Evolutionary conservation across 2,329 filamentous ascomycete genomes (phyloP).

Genomic region (Zarea fungicola): DNA sequence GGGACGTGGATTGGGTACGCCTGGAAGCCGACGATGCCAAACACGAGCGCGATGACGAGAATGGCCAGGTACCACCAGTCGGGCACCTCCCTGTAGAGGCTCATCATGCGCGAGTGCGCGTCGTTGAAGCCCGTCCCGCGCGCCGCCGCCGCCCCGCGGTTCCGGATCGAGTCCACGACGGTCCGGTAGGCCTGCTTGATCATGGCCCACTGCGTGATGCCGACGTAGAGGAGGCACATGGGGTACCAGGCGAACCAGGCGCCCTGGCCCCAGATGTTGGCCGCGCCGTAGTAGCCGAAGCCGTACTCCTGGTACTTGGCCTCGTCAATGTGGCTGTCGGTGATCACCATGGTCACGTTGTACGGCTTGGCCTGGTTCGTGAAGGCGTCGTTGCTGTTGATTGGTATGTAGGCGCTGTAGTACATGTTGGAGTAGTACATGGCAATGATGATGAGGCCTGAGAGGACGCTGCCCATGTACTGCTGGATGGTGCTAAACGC

Average conservation of each 20-base stretch:
- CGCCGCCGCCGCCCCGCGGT: no score
- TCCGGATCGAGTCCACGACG: no score
- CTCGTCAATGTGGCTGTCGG: constrained; percentile 25
- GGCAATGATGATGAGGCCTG: constrained; percentile 8
- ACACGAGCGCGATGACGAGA: constrained; percentile 23
- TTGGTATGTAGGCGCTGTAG: constrained; percentile 41
- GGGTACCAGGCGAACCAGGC: no score
- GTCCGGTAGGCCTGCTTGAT: no score
- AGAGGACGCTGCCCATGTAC: background rate
- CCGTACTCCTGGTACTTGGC: constrained; percentile 31
- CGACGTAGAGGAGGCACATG: no score
- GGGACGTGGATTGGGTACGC: constrained; percentile 25
- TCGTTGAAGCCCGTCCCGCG: constrained; percentile 37
- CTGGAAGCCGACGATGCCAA: constrained; percentile 28
- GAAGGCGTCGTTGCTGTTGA: constrained; percentile 43
- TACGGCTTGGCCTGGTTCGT: constrained; percentile 38
- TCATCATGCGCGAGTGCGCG: no score
- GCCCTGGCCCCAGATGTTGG: constrained; percentile 28
- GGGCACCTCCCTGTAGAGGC: constrained; percentile 39
- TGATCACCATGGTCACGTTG: constrained; percentile 39
- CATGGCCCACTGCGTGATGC: no score
- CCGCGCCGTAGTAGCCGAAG: constrained; percentile 28
- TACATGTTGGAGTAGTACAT: constrained; percentile 31
- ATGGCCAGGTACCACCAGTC: constrained; percentile 39
- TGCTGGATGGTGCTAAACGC: constrained; percentile 5